phyloP scores from a whole-genome alignment of 371 early-diverging fungal species.

The Rhizopus delemar region DNA sequence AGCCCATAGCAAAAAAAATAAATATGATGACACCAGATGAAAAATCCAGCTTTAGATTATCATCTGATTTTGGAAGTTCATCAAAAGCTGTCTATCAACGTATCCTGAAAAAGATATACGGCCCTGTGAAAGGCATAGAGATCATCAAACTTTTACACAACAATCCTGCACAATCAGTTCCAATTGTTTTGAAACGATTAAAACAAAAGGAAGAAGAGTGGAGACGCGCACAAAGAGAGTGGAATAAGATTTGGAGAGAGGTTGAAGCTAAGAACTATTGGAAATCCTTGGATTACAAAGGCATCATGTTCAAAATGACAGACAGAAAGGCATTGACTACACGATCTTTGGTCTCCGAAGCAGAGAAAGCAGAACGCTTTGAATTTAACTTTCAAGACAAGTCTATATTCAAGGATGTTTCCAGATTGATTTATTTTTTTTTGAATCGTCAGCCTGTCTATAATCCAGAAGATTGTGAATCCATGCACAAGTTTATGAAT shows the following conservation, averaged over 20 bases:
- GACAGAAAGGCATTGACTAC: slow-evolving; percentile 81
- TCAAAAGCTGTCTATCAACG: slow-evolving; percentile 86
- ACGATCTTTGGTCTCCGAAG: slow-evolving; percentile 80
- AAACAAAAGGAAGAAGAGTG: slow-evolving; percentile 98
- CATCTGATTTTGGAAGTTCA: slow-evolving; percentile 77
- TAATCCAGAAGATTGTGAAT: slow-evolving; percentile 61
- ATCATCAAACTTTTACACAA: slow-evolving; percentile 91
- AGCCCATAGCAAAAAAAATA: slow-evolving; percentile 80
- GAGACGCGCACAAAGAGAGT: slow-evolving; percentile 74
- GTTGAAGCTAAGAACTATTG: slow-evolving; percentile 93
- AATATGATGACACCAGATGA: slow-evolving; percentile 84
- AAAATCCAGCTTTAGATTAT: slow-evolving; percentile 67
- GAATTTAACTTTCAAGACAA: slow-evolving; percentile 53
- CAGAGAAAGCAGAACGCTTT: slow-evolving; percentile 67
- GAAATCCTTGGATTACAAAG: slow-evolving; percentile 96
- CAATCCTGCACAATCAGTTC: slow-evolving; percentile 92
- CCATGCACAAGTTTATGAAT: slow-evolving; percentile 70
- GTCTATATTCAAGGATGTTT: slow-evolving; percentile 66
- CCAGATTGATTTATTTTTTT: slow-evolving; percentile 57
- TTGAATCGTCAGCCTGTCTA: slow-evolving; percentile 55
- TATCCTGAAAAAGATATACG: slow-evolving; percentile 93
- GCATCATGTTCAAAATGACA: slow-evolving; percentile 78
- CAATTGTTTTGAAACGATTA: slow-evolving; percentile 93
- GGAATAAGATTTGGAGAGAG: slow-evolving; percentile 96
- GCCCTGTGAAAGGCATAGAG: slow-evolving; percentile 78